Percentiles rank a stretch among this genome's conserved stretches.
Evolutionary conservation across 768 basidiomycete genomes (phyloP).

Genomic region (Amanita pallidorosea): DNA sequence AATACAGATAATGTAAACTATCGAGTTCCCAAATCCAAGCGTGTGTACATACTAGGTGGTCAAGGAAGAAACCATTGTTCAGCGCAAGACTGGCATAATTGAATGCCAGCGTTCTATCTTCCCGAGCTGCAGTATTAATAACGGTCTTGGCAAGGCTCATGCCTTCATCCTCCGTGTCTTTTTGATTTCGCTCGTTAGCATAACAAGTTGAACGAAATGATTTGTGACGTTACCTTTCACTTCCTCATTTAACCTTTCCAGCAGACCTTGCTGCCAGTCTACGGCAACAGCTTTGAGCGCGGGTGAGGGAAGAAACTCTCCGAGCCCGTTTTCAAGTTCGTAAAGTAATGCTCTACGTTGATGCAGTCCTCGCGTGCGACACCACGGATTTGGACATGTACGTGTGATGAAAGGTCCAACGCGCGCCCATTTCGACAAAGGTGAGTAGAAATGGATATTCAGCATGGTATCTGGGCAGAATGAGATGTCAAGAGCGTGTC

Average conservation of each 20-base stretch:
- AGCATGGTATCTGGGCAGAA: not conserved
- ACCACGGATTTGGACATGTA: conserved; percentile 9
- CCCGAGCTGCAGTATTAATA: conserved; percentile 49
- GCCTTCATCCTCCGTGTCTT: conserved; percentile 48
- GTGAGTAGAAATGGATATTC: conserved; percentile 1
- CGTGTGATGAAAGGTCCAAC: not conserved
- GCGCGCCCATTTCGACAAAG: conserved; percentile 14
- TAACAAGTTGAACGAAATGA: not conserved
- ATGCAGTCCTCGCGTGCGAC: conserved; percentile 34
- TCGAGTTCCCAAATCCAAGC: not conserved
- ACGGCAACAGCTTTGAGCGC: conserved; percentile 62
- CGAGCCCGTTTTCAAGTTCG: conserved; percentile 58
- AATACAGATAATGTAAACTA: conserved; percentile 6
- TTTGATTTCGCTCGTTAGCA: conserved; percentile 9
- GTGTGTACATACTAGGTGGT: conserved; percentile 58
- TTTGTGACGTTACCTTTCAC: conserved; percentile 45
- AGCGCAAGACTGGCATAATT: conserved; percentile 88
- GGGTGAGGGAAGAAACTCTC: conserved; percentile 65
- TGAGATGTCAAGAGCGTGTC: conserved; percentile 3
- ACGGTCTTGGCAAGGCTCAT: conserved; percentile 62
- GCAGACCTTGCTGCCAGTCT: conserved; percentile 81
- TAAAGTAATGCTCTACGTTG: conserved; percentile 49
- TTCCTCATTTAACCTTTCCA: conserved; percentile 68
- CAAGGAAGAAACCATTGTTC: conserved; percentile 94
- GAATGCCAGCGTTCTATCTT: conserved; percentile 59